Conservation (phyloP, 192 early-diverging fungal species). For the Irineochytrium annulatum region DNA sequence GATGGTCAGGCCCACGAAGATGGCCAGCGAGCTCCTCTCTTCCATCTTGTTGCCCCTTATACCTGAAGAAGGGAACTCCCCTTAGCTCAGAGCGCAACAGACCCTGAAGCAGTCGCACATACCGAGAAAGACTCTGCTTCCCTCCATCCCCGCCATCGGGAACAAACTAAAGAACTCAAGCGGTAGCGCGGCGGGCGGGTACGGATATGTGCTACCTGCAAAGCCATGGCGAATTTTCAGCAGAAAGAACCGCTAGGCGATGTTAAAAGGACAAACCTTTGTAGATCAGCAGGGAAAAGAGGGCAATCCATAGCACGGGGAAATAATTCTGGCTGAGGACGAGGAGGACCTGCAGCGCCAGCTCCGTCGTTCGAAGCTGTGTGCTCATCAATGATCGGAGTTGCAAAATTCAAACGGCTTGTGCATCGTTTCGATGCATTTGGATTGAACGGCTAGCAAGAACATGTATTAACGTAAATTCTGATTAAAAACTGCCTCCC, state of each 20-base stretch:
- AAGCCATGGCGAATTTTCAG: constrained; percentile 19
- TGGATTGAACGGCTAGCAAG: too few relatives aligned
- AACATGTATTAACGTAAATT: too few relatives aligned
- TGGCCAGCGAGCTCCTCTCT: constrained; percentile 12
- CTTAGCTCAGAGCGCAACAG: background rate
- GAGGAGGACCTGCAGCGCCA: constrained; percentile 39
- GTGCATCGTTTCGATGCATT: too few relatives aligned
- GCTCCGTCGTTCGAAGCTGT: too few relatives aligned
- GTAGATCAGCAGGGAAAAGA: constrained; percentile 26
- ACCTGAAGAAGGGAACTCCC: background rate
- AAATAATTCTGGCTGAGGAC: constrained; percentile 27
- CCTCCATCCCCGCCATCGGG: constrained; percentile 24
- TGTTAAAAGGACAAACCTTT: constrained; percentile 25
- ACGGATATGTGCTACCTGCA: constrained; percentile 28
- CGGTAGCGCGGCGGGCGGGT: constrained; percentile 12
- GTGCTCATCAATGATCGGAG: too few relatives aligned
- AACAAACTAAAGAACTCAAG: constrained; percentile 30
- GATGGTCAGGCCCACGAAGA: constrained; percentile 27
- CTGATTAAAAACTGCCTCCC: too few relatives aligned
- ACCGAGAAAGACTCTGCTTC: constrained; percentile 30
- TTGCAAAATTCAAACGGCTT: too few relatives aligned
- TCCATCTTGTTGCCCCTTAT: constrained; percentile 41
- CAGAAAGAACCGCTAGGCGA: constrained; percentile 12
- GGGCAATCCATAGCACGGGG: constrained; percentile 26
- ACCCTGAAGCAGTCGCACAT: background rate